Conservation (phyloP, 1,284 basidiomycete species). For the Malassezia restricta region DNA sequence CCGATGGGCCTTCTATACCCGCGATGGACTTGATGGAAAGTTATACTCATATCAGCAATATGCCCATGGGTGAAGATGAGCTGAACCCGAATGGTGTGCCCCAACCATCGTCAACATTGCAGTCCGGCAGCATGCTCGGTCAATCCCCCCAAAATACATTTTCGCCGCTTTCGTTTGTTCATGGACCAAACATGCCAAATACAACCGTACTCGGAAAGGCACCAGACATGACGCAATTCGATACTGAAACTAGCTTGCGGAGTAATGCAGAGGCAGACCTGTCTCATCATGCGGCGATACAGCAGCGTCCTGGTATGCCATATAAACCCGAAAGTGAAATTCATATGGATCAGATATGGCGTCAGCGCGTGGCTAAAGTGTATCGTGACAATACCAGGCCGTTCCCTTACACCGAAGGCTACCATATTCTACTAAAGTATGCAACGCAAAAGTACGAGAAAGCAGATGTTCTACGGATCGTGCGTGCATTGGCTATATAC, state of each 20-base stretch:
- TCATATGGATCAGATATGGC: slow-evolving; percentile 17
- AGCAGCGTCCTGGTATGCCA: background rate
- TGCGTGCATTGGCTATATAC: slow-evolving; percentile 84
- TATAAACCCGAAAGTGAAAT: background rate
- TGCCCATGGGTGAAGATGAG: background rate
- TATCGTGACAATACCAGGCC: slow-evolving; percentile 34
- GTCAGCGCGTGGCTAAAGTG: slow-evolving; percentile 36
- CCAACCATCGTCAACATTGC: background rate
- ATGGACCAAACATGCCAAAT: background rate
- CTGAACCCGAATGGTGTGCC: background rate
- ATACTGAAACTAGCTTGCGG: background rate
- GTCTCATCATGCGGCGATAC: background rate
- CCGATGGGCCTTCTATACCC: slow-evolving; percentile 23
- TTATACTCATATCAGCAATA: slow-evolving; percentile 10
- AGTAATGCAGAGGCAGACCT: background rate
- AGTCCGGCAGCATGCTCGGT: background rate
- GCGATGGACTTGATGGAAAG: slow-evolving; percentile 29
- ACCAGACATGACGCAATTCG: background rate
- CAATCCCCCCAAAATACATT: background rate
- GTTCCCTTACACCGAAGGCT: slow-evolving; percentile 43
- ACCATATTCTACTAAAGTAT: slow-evolving; percentile 45
- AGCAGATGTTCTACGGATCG: slow-evolving; percentile 83
- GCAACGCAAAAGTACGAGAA: slow-evolving; percentile 61
- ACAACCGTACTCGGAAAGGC: background rate
- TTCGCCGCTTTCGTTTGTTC: background rate